Evolutionary conservation across 2,329 filamentous ascomycete species (phyloP).

Genomic region (Nothophaeocryptopus gaeumannii): DNA sequence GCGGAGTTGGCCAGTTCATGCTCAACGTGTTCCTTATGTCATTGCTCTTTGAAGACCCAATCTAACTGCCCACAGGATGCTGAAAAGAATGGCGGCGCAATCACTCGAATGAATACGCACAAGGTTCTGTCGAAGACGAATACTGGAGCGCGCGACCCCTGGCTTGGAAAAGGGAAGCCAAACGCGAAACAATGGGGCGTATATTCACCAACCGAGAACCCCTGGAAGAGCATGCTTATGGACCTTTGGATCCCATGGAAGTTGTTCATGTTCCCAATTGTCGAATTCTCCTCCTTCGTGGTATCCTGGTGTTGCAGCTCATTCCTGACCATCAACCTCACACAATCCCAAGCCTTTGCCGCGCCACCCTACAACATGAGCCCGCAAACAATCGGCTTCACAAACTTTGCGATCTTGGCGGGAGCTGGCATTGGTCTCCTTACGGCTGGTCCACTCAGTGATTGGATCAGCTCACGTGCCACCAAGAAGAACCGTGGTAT

Average conservation of each 20-base stretch:
- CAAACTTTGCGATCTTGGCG: slow-evolving; percentile 56
- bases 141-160: slow-evolving; percentile 46
- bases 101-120: slow-evolving; percentile 21
- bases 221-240: slow-evolving; percentile 46
- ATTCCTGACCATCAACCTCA: slow-evolving; percentile 62
- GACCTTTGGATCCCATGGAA: slow-evolving; percentile 63
- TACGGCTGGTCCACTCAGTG: slow-evolving; percentile 55
- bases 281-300: slow-evolving; percentile 61
- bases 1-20: background rate
- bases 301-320: slow-evolving; percentile 59
- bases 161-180: slow-evolving; percentile 55
- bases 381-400: slow-evolving; percentile 52
- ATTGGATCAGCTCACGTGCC: slow-evolving; percentile 56
- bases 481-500: slow-evolving; percentile 55
- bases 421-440: slow-evolving; percentile 55
- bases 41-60: slow-evolving; percentile 15
- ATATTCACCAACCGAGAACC: slow-evolving; percentile 50
- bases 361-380: slow-evolving; percentile 56
- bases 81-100: slow-evolving; percentile 25
- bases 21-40: background rate
- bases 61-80: slow-evolving; percentile 22
- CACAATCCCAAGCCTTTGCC: slow-evolving; percentile 54
- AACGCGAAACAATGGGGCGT: slow-evolving; percentile 56
- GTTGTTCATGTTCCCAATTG: slow-evolving; percentile 60
- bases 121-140: slow-evolving; percentile 2